Conservation (phyloP, 192 early-diverging fungal genomes). For the Coemansia sp. region DNA sequence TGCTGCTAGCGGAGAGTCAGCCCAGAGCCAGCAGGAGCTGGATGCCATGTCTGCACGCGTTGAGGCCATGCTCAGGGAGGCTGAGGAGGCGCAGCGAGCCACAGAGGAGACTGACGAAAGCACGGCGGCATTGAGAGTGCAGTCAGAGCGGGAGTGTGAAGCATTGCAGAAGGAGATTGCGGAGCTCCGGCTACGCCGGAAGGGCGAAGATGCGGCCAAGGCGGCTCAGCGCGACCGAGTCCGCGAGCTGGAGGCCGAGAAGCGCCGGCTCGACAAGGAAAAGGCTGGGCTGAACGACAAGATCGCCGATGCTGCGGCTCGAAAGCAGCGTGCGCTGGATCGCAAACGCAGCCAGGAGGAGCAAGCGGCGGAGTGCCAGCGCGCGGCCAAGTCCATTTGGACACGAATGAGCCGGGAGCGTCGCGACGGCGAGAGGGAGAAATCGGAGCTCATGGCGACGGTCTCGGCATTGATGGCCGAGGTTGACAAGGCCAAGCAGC, state of each 20-base stretch:
- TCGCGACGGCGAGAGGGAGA: slow-evolving; percentile 17
- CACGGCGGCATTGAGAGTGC: slow-evolving; percentile 7
- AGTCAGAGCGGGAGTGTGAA: slow-evolving; percentile 20
- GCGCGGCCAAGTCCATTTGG: slow-evolving; percentile 12
- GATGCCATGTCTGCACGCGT: slow-evolving; percentile 5
- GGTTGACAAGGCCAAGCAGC: slow-evolving; percentile 14
- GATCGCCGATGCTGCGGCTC: slow-evolving; percentile 14
- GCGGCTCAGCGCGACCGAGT: slow-evolving; percentile 22
- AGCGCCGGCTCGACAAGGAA: slow-evolving; percentile 29
- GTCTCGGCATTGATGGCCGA: slow-evolving; percentile 16
- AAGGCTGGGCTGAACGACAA: slow-evolving; percentile 13
- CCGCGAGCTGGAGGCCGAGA: slow-evolving; percentile 31
- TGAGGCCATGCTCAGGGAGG: slow-evolving; percentile 6
- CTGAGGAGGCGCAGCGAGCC: slow-evolving; percentile 5
- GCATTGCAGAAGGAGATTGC: slow-evolving; percentile 21
- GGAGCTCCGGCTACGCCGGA: slow-evolving; percentile 19
- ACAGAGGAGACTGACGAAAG: slow-evolving; percentile 6
- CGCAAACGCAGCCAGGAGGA: slow-evolving; percentile 16
- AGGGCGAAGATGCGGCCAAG: slow-evolving; percentile 18
- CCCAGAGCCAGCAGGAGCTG: not conserved
- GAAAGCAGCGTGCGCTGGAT: slow-evolving; percentile 23
- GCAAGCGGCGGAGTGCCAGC: slow-evolving; percentile 11
- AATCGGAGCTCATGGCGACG: slow-evolving; percentile 15
- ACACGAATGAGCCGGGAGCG: slow-evolving; percentile 26
- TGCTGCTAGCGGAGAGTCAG: not conserved